Evolutionary conservation across 192 early-diverging fungal genomes (phyloP).

Genomic region (Coemansia sp.): DNA sequence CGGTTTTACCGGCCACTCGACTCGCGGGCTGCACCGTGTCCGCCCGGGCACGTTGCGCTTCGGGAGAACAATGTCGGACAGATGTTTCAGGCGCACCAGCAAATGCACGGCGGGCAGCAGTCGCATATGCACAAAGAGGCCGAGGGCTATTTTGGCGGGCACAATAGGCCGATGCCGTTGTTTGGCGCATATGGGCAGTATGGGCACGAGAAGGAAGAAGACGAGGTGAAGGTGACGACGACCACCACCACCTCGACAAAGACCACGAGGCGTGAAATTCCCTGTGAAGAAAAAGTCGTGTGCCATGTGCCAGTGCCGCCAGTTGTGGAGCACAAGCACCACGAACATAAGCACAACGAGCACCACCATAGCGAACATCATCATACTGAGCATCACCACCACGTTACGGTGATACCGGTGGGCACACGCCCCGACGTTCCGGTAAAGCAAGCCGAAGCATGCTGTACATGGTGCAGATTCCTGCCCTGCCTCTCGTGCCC

Average conservation of each 20-base stretch:
- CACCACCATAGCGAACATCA: constrained; percentile 7
- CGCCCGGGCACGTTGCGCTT: constrained; percentile 30
- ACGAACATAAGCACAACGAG: constrained; percentile 1
- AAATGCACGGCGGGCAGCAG: constrained; percentile 33
- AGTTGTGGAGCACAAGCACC: background rate
- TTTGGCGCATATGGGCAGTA: constrained; percentile 18
- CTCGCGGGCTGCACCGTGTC: constrained; percentile 1
- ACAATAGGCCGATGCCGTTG: constrained; percentile 28
- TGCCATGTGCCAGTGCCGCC: constrained; percentile 12
- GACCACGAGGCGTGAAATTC: constrained; percentile 15
- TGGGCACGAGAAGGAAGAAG: constrained; percentile 20
- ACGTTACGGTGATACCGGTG: constrained; percentile 25
- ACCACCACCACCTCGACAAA: constrained; percentile 42
- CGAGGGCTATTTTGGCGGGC: constrained; percentile 24
- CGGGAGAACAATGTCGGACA: constrained; percentile 29
- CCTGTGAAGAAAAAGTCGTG: constrained; percentile 8
- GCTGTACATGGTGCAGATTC: constrained; percentile 53
- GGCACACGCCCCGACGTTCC: constrained; percentile 24
- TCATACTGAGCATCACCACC: constrained; percentile 14
- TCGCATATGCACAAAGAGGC: constrained; percentile 32
- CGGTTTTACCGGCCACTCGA: constrained; percentile 33
- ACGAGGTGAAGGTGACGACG: constrained; percentile 30
- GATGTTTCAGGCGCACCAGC: constrained; percentile 26
- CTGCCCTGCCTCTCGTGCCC: constrained; percentile 46
- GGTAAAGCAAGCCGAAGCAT: constrained; percentile 30